Evolutionary conservation across 192 early-diverging fungal genomes (phyloP), one percentile per base, ranked within the genome.

Genomic region (Endogone sp.): DNA sequence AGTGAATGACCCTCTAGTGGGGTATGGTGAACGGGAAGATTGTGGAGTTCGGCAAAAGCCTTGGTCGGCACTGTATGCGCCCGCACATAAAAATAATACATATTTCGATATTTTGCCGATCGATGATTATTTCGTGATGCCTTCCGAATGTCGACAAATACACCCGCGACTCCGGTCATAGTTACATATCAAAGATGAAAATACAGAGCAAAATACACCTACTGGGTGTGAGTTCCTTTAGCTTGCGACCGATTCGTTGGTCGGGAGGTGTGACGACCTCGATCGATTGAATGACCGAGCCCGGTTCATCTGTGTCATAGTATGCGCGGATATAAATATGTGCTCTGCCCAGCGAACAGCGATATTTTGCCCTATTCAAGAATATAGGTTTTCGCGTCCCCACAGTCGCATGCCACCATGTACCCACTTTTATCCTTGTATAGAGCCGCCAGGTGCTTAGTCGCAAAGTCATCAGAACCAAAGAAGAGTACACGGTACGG

Each of bases 381-480:
- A n/a, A n/a, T n/a, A n/a, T n/a, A 79, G 68, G 24, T 73, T 62
- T 29, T 71, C 75, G 6, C 80, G 75, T 37, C 75, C 71, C 44
- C 67, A 8, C 37, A 44, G 13, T 44, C 13, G 13, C 37, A 13
- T 28, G 8, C 25, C 3, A 44, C 23, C 22, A 3, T 16, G 6
- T 21, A 28, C 32, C 31, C 65, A 86, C 80, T 13, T 75, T 84
- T 75, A 37, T 85, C 82, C 3, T 81, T 67, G 8, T 86, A 68
- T 49, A 96, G 72, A 4, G 81, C 77, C 22, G 82, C 69, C 29
- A 94, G 73, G 55, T 86, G 88, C 3, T 70, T 71, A 0, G 84
- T 76, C 4, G 91, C 90, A 78, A 96, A 97, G 27, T 90, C 81
- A 69, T 95, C 94, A 44, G 89, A 89, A 0, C 95, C 95, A 82